Conservation (phyloP, 1,284 basidiomycete genomes). For the Ustilago trichophora region DNA sequence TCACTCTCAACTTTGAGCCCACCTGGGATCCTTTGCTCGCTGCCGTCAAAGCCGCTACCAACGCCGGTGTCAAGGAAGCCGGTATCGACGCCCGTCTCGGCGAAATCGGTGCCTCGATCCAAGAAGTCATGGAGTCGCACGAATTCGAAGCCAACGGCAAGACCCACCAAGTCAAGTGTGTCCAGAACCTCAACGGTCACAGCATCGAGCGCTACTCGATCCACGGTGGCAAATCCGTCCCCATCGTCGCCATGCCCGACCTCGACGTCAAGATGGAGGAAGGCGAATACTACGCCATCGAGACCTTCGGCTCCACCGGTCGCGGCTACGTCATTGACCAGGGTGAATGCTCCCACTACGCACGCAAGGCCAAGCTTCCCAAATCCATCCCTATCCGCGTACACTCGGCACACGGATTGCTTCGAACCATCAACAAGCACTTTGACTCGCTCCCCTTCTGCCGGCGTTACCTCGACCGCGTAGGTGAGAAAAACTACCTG, state of each 20-base stretch:
- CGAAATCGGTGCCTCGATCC: constrained; percentile 89
- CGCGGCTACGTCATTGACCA: constrained; percentile 85
- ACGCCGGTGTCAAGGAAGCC: constrained; percentile 79
- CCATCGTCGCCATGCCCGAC: constrained; percentile 81
- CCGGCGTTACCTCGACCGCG: constrained; percentile 81
- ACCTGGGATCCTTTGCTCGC: constrained; percentile 88
- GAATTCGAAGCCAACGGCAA: constrained; percentile 92
- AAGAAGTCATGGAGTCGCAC: constrained; percentile 99
- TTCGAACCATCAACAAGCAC: constrained; percentile 88
- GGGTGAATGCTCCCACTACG: constrained; percentile 92
- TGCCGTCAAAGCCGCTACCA: constrained; percentile 91
- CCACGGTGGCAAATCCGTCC: constrained; percentile 78
- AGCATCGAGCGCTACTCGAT: constrained; percentile 63
- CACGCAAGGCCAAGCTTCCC: constrained; percentile 74
- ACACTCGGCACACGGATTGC: constrained; percentile 82
- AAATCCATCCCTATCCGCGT: constrained; percentile 71
- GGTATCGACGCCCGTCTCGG: constrained; percentile 95
- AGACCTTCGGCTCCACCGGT: constrained; percentile 98
- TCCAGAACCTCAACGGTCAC: constrained; percentile 66
- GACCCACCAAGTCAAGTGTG: constrained; percentile 72
- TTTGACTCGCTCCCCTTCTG: constrained; percentile 98
- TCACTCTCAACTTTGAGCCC: constrained; percentile 88
- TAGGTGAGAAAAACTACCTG: constrained; percentile 94
- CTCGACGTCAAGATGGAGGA: constrained; percentile 97
- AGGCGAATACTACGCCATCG: constrained; percentile 98